Evolutionary conservation across 2,329 filamentous ascomycete genomes (phyloP), one percentile per base, ranked within the genome.

Genomic region (Aotearoamyces nothofagi): DNA sequence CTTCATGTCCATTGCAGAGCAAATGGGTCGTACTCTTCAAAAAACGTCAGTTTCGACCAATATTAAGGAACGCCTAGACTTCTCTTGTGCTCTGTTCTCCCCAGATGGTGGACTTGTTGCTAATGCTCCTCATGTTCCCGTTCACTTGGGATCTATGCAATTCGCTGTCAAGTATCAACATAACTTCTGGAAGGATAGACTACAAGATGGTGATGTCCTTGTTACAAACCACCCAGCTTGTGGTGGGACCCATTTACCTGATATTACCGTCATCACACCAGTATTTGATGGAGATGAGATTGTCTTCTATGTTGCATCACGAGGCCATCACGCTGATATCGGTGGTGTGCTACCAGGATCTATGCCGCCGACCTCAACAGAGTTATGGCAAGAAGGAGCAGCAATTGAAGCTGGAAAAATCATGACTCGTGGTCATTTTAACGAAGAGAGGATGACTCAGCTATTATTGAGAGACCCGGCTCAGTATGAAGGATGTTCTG

Each of bases 1-100:
- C 9, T 86, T 86, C 52, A 86, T 84, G 79, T 71, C 74, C 8
- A 81, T 86, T 41, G 79, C 79, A 1, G 79, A 86, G 51, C 78
- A 86, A 46, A 86, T 86, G 79, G 78, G 79, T 1, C 60, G 73
- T 26, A 72, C 76, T 3, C 52, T 84, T 10, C 78, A 83, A 44
- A 83, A 83, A 56, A 83, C 77, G 0, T 77, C 71, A 44, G 74
- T 83, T 29, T 77, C 67, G 40, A 79, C 72, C 2, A 86, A 83
- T 42, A 77, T 84, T 47, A 78, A 86, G 48, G 80, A 87, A 46
- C 69, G 80, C 5, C 62, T 86, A 2, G 79, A 87, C 45, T 87
- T 82, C 43, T 82, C 77, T 4, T 86, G 79, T 37, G 78, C 79
- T 15, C 60, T 86, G 2, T 86, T 86, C 38, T 78, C 81, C 40